Base-by-base conservation (phyloP, 2,329 filamentous ascomycete genomes). In the Mycogone perniciosa region DNA sequence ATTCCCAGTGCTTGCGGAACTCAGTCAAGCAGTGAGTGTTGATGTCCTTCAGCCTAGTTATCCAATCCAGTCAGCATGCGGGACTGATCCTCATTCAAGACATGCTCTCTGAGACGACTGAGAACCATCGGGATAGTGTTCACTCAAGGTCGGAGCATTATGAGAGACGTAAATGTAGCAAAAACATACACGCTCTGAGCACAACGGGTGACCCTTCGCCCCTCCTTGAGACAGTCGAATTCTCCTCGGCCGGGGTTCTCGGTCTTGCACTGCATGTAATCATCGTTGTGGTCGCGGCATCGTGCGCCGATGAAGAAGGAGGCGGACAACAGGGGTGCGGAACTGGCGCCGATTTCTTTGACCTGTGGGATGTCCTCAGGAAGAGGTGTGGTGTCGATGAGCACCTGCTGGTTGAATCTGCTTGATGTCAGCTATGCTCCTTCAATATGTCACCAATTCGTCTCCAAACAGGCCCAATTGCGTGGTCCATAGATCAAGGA, bases 261-360 rank as follows among this genome's bases (percentile, higher is more conserved):
- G 61, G 82, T 88, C 85, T 99, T 99, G 86, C 93, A 99, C 77
- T 95, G 88, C 92, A 99, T 99, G 76, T 87, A 99, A 75, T 99
- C 93, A 77, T 99, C 93, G 73, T 97, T 97, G 80, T 91, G 99
- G 56, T 88, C 78, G 69, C 82, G 86, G 84, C 93, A 99, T 67
- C 92, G 86, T 60, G 90, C 91, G 57, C 93, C 93, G 68, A 99
- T 99, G 72, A 97, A 99, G 80, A 88, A 99, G 47, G 89, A 84
- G 31, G 93, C 93, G 58, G 89, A 95, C 54, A 95, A 77, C 41
- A 99, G 81, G 50, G 93, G 93, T 37, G 91, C 93, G 52, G 92
- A 97, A 65, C 86, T 95, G 66, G 89, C 82, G 65, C 93, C 93
- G 60, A 99, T 82, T 75, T 99, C 93, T 71, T 88, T 81, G 70